Base-by-base conservation (phyloP, 2,329 filamentous ascomycete genomes). In the Lachnellula cervina region DNA sequence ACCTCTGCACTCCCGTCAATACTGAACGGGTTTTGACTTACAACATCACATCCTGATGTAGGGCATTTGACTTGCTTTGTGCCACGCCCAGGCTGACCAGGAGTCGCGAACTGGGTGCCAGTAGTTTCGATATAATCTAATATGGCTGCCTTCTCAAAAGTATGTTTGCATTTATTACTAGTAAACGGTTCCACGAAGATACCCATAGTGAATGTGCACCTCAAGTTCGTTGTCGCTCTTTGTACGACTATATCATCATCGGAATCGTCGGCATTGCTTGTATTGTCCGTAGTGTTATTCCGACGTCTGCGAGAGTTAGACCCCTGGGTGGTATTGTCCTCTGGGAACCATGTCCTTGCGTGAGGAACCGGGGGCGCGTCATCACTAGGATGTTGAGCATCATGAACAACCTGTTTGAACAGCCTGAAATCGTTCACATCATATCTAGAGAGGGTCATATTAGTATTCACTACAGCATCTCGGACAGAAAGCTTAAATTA, bases 91-190 rank as follows among this genome's bases (percentile, higher is more conserved):
- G 28, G 28, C 28, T 32, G 28, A 32, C 28, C 28, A 32, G 28
- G 28, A 32, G 28, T 32, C 28, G 28, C 28, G 46, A 58, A 55
- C n/a, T 35, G 11, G 14, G 51, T 56, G 2, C 55, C 62, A 23
- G 60, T 51, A 1, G 47, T 35, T 3, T 53, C 32, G 46, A 63
- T 47, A 51, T 66, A 85, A 44, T 82, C 78, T 23, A 81, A 55
- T 40, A 92, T 85, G 0, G 82, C 81, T 1, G 69, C 66, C 69
- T 82, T 86, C 66, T 92, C 86, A 67, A 89, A 92, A 0, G 80
- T 84, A 69, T 92, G 88, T 54, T 81, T 83, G 74, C 88, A 92
- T 61, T 81, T 80, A 14, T 68, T 73, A 63, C 82, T 88, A 54
- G 81, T 88, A 65, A 82, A 83, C 0, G 88, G 88, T 51, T 89